These are phyloP conservation scores for Neurospora discreta DNA, from an alignment of 495 filamentous ascomycete genomes.

Conservation along the genomic window DNA sequence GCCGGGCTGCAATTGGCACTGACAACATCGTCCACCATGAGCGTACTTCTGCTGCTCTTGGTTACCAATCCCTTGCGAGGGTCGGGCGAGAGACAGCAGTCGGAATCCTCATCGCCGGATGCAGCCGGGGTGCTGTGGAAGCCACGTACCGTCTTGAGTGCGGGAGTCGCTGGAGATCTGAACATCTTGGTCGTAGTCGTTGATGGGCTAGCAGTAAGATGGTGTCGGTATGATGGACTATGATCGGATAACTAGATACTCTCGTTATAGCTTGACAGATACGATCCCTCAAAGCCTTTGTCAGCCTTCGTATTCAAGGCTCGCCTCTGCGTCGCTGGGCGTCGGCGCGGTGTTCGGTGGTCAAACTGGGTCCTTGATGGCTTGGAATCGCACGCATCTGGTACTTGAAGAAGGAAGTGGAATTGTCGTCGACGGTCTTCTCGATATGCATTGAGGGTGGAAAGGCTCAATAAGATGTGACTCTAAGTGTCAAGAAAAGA, in stretches of 20 bases:
- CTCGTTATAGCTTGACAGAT: neutral
- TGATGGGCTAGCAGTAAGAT: neutral
- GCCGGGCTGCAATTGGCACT: conserved; percentile 50
- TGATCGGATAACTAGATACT: neutral
- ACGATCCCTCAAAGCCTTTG: conserved; percentile 1
- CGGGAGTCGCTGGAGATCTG: conserved; percentile 39
- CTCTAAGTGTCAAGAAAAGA: conserved; percentile 2
- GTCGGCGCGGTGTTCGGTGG: conserved; percentile 34
- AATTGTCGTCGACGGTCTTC: conserved; percentile 28
- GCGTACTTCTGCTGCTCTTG: conserved; percentile 16
- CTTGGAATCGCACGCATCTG: conserved; percentile 35
- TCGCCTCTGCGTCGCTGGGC: conserved; percentile 39
- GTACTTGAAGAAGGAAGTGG: conserved; percentile 33
- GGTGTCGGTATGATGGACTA: neutral
- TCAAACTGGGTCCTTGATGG: conserved; percentile 27
- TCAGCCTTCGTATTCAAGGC: conserved; percentile 27
- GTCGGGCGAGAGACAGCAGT: conserved; percentile 38
- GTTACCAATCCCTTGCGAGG: conserved; percentile 20
- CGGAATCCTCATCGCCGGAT: conserved; percentile 79
- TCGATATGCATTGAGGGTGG: conserved; percentile 35
- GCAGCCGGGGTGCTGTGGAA: conserved; percentile 63
- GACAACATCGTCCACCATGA: conserved; percentile 39
- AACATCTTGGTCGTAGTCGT: neutral
- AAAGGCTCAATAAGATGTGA: conserved; percentile 2
- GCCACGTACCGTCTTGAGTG: conserved; percentile 63